phyloP scores from a whole-genome alignment of 495 filamentous ascomycete genomes.

The Trichoderma erinaceum region DNA sequence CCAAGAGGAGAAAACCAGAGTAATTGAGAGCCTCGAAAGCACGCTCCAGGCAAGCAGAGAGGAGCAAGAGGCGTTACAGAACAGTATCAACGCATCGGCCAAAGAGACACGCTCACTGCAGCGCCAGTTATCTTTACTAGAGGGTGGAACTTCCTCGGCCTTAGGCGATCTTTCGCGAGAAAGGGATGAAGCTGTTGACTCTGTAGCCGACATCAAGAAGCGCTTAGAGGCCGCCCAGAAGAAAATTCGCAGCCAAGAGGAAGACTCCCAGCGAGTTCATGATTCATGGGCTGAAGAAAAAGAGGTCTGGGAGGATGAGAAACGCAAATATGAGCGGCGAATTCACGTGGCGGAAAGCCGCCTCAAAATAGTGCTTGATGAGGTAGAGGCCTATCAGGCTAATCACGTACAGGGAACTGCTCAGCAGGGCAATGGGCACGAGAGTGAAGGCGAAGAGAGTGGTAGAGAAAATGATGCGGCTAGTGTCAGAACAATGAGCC shows the following conservation, averaged over 20 bases:
- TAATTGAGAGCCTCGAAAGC: conserved; percentile 77
- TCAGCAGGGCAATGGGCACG: conserved; percentile 29
- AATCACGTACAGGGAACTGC: conserved; percentile 32
- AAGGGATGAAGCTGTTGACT: conserved; percentile 75
- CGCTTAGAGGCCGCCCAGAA: conserved; percentile 76
- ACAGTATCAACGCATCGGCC: conserved; percentile 51
- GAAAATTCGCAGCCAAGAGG: conserved; percentile 71
- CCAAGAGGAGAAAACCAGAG: conserved; percentile 75
- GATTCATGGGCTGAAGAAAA: conserved; percentile 74
- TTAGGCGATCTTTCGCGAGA: conserved; percentile 77
- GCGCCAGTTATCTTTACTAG: conserved; percentile 75
- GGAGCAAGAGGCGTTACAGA: conserved; percentile 66
- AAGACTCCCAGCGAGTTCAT: conserved; percentile 71
- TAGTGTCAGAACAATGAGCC: conserved; percentile 71
- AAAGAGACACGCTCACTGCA: conserved; percentile 77
- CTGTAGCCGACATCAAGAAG: conserved; percentile 64
- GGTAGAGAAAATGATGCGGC: conserved; percentile 63
- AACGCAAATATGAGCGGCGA: conserved; percentile 71
- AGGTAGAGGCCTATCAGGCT: conserved; percentile 70
- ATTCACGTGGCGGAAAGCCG: conserved; percentile 82
- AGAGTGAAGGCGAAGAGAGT: conserved; percentile 49
- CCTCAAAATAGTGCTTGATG: conserved; percentile 74
- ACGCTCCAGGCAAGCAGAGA: conserved; percentile 61
- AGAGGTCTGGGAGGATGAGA: conserved; percentile 74
- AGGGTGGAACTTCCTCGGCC: conserved; percentile 80